Percentiles rank a stretch among this genome's conserved stretches.
These are phyloP conservation scores for Sugiyamaella mastotermitis DNA, from an alignment of 805 yeast genomes.

Conservation along the genomic window DNA sequence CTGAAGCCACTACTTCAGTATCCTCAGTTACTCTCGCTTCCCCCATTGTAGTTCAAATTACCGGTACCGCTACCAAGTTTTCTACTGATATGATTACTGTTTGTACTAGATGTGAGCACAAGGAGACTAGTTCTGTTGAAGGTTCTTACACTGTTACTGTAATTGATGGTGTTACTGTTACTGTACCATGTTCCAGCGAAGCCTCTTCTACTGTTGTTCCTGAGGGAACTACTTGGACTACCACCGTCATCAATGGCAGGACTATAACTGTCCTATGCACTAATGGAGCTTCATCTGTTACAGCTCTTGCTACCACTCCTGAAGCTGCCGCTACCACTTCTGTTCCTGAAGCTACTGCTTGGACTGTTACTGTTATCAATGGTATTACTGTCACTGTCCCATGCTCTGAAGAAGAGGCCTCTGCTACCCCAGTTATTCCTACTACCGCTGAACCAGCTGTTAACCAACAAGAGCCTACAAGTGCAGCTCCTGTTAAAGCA, in stretches of 20 bases:
- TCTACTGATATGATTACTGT: slow-evolving; percentile 9
- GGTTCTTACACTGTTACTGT: slow-evolving; percentile 7
- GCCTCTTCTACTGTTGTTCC: not conserved
- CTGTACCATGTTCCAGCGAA: too few relatives aligned
- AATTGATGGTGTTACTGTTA: not conserved
- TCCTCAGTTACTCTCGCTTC: slow-evolving; percentile 3
- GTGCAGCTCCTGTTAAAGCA: too few relatives aligned
- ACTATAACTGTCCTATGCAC: not conserved
- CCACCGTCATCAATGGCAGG: not conserved
- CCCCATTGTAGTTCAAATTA: slow-evolving; percentile 3
- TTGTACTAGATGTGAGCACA: slow-evolving; percentile 8
- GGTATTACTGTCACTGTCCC: slow-evolving; percentile 5
- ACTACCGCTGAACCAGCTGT: too few relatives aligned
- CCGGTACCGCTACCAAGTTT: slow-evolving; percentile 1
- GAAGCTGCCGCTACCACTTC: slow-evolving; percentile 2
- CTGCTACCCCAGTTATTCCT: too few relatives aligned
- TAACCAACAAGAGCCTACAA: too few relatives aligned
- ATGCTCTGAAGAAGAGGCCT: not conserved
- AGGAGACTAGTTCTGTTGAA: not conserved
- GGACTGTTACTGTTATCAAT: not conserved
- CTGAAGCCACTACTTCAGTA: slow-evolving; percentile 2
- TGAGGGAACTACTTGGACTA: slow-evolving; percentile 1
- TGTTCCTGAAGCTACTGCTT: too few relatives aligned
- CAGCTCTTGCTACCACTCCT: slow-evolving; percentile 3
- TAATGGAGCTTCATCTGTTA: slow-evolving; percentile 1